Conservation (phyloP, 345 rosid genomes). For the Trapa bicornis region DNA sequence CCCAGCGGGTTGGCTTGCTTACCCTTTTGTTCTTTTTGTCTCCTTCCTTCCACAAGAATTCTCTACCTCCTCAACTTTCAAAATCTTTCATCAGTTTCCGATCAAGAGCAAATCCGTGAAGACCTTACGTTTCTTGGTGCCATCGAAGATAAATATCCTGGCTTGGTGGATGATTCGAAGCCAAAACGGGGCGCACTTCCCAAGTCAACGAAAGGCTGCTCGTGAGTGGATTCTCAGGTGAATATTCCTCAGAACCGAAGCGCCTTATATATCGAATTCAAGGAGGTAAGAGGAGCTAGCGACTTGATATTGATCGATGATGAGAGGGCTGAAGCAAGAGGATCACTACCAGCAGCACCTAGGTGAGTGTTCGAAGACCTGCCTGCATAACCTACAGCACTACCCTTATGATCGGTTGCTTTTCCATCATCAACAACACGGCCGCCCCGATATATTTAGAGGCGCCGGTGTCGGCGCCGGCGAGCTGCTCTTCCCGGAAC, state of each 20-base stretch:
- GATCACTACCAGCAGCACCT: conserved; percentile 12
- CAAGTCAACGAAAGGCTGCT: neutral
- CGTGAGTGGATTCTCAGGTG: neutral
- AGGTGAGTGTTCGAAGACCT: conserved; percentile 40
- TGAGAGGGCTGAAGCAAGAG: conserved; percentile 58
- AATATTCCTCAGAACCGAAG: neutral
- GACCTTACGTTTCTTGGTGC: too few relatives aligned
- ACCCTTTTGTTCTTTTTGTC: neutral
- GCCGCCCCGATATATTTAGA: conserved; percentile 17
- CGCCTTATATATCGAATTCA: neutral
- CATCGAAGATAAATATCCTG: too few relatives aligned
- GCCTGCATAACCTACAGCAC: conserved; percentile 43
- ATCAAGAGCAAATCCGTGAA: neutral
- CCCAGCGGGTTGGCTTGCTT: neutral
- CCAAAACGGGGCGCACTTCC: too few relatives aligned
- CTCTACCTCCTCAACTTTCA: neutral
- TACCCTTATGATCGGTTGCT: conserved; percentile 56
- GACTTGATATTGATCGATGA: conserved; percentile 6
- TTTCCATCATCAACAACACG: conserved; percentile 37
- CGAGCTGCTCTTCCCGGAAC: conserved; percentile 38
- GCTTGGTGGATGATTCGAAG: too few relatives aligned
- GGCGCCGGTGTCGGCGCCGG: neutral
- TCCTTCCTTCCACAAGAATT: neutral
- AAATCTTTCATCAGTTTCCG: neutral
- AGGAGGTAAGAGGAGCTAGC: neutral